Evolutionary conservation across 1,284 basidiomycete species (phyloP).

Genomic region (Mycena sp.): DNA sequence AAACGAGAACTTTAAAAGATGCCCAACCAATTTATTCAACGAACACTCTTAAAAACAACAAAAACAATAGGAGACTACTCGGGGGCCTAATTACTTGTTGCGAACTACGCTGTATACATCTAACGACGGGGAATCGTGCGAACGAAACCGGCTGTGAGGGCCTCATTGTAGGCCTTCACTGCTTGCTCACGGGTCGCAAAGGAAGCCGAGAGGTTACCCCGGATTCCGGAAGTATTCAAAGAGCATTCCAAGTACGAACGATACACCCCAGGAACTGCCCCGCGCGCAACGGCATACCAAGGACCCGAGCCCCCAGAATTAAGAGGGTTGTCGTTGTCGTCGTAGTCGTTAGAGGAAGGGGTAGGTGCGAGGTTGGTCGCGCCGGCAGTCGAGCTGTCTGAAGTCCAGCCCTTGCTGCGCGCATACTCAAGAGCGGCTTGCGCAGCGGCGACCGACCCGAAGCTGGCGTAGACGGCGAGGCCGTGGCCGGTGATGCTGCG

Average conservation of each 20-base stretch:
- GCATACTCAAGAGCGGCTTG: background rate
- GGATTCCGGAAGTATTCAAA: background rate
- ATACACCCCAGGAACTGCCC: background rate
- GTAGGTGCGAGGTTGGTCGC: background rate
- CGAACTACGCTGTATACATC: too few species aligned
- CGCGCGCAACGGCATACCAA: background rate
- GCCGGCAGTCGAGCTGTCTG: too few species aligned
- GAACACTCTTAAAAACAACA: too few species aligned
- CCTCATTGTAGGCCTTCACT: background rate
- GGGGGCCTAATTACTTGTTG: too few species aligned
- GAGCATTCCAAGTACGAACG: background rate
- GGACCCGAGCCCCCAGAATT: background rate
- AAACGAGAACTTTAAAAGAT: too few species aligned
- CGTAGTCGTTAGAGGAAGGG: background rate
- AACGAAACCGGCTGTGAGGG: background rate
- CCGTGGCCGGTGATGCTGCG: slow-evolving; percentile 1
- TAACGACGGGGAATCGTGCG: too few species aligned
- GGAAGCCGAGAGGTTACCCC: background rate
- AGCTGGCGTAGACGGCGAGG: background rate
- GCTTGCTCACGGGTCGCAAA: background rate
- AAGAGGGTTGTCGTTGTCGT: background rate
- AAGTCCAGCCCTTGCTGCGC: background rate
- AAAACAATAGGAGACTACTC: too few species aligned
- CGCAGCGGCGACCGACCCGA: background rate
- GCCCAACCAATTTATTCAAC: too few species aligned